A percentile compares a stretch with the other conserved stretches of the same genome.
Evolutionary conservation across 805 yeast species (phyloP).

Genomic region (Naumovozyma castellii): DNA sequence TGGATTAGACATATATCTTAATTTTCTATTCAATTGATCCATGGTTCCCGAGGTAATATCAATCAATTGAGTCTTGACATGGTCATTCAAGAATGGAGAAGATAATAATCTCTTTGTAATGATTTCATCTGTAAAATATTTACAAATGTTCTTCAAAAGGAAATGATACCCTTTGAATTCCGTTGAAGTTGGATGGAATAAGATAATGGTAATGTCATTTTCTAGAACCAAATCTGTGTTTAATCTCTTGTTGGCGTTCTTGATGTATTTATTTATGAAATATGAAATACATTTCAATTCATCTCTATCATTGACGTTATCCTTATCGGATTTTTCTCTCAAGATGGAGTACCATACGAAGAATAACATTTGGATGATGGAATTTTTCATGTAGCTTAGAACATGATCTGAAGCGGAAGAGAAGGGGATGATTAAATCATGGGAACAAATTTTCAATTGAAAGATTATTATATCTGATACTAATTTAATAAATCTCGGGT

Average conservation of each 20-base stretch:
- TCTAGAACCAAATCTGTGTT: constrained; percentile 11
- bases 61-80: constrained; percentile 7
- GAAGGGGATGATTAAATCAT: constrained; percentile 4
- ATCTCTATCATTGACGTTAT: background rate
- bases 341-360: constrained; percentile 16
- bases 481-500: constrained; percentile 7
- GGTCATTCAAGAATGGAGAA: constrained; percentile 5
- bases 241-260: constrained; percentile 7
- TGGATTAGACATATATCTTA: background rate
- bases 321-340: constrained; percentile 3
- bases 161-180: constrained; percentile 11
- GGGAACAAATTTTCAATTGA: constrained; percentile 10
- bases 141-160: constrained; percentile 6
- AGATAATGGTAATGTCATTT: constrained; percentile 8
- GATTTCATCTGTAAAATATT: constrained; percentile 10
- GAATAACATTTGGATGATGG: constrained; percentile 16
- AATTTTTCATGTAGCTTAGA: constrained; percentile 11
- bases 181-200: constrained; percentile 10
- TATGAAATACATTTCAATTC: constrained; percentile 1
- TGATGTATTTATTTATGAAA: constrained; percentile 12
- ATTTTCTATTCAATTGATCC: background rate
- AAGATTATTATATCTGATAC: constrained; percentile 13
- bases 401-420: constrained; percentile 5
- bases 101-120: constrained; percentile 10
- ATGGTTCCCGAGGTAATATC: constrained; percentile 2